A percentile compares a stretch with the other conserved stretches of the same genome.
Evolutionary conservation across 805 yeast species (phyloP).

Genomic region (Kodamaea fukazawae): DNA sequence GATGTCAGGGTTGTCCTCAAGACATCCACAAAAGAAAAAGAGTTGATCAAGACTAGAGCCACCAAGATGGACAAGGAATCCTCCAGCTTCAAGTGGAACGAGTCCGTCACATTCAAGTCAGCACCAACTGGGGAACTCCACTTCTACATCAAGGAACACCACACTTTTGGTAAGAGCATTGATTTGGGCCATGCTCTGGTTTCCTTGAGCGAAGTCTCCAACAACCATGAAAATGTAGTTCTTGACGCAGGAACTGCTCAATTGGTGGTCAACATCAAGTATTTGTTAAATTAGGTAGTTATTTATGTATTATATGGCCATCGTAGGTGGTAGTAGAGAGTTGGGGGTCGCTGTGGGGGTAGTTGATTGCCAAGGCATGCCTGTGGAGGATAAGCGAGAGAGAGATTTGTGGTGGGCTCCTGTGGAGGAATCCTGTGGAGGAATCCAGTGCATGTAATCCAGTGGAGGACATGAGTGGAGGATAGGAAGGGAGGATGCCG

Average conservation of each 20-base stretch:
- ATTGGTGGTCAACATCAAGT: constrained; percentile 40
- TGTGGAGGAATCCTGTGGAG: no score
- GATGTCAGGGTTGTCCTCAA: constrained; percentile 57
- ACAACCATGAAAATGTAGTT: constrained; percentile 41
- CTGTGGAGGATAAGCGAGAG: no score
- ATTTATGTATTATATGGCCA: neutral
- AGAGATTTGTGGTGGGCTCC: no score
- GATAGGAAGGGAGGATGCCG: no score
- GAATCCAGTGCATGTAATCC: no score
- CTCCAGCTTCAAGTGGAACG: constrained; percentile 56
- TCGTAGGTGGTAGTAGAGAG: neutral
- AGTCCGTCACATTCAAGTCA: constrained; percentile 65
- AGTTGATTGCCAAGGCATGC: no score
- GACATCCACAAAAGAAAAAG: constrained; percentile 48
- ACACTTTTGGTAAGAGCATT: constrained; percentile 66
- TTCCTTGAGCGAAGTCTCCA: constrained; percentile 48
- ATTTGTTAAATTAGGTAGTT: constrained; percentile 8
- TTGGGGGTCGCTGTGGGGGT: no score
- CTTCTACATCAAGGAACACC: constrained; percentile 63
- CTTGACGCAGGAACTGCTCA: constrained; percentile 38
- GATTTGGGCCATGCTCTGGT: constrained; percentile 62
- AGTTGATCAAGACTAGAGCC: constrained; percentile 62
- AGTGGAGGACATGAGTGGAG: no score
- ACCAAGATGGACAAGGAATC: constrained; percentile 44
- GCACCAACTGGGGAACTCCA: constrained; percentile 57